Percentiles rank a stretch among this genome's conserved stretches.
These are phyloP conservation scores for Mucor circinelloides DNA, from an alignment of 371 early-diverging fungal genomes.

Conservation along the genomic window DNA sequence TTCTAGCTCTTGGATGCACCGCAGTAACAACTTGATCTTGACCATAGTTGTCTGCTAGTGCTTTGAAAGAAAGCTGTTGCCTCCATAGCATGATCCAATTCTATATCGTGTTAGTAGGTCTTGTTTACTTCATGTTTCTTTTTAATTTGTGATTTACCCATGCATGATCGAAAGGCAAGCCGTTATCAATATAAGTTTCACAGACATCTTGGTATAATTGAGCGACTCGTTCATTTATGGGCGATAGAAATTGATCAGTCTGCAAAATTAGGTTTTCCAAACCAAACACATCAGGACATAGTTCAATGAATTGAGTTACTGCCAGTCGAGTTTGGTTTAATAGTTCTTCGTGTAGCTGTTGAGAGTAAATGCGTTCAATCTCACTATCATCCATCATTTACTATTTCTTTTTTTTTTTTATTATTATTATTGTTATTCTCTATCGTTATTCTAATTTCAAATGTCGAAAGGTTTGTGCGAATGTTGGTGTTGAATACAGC, in stretches of 20 bases:
- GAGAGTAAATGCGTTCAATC: slow-evolving; percentile 26
- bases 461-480: neutral
- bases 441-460: slow-evolving; percentile 6
- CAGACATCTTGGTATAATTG: slow-evolving; percentile 38
- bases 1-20: slow-evolving; percentile 38
- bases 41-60: slow-evolving; percentile 34
- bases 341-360: slow-evolving; percentile 39
- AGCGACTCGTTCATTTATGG: slow-evolving; percentile 33
- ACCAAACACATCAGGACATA: slow-evolving; percentile 41
- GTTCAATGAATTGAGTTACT: slow-evolving; percentile 38
- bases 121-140: neutral
- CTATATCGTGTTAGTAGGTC: slow-evolving; percentile 9
- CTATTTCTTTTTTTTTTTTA: neutral
- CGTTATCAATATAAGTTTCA: slow-evolving; percentile 35
- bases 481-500: neutral
- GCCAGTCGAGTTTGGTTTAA: slow-evolving; percentile 34
- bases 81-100: slow-evolving; percentile 49
- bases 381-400: slow-evolving; percentile 24
- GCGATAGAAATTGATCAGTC: slow-evolving; percentile 18
- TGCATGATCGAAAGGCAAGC: slow-evolving; percentile 45
- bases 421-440: slow-evolving; percentile 5
- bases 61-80: slow-evolving; percentile 44
- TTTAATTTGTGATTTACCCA: slow-evolving; percentile 35
- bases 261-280: slow-evolving; percentile 36
- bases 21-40: slow-evolving; percentile 34